Conservation (phyloP, 208 protist species). For the Wallacemonas rigidus region DNA sequence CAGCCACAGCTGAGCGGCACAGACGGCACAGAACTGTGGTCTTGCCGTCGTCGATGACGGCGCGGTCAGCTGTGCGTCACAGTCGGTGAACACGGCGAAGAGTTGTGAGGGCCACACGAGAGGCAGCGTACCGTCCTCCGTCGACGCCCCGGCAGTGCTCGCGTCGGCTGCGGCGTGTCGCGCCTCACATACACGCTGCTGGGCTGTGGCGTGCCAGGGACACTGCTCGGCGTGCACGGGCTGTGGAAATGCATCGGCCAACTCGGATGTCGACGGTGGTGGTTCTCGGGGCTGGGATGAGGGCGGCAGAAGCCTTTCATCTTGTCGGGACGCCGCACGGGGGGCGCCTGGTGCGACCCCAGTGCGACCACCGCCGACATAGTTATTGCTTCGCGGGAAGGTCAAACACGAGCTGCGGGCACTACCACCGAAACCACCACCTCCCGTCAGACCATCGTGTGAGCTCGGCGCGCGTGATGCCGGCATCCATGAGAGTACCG, state of each 20-base stretch:
- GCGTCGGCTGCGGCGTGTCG: not conserved
- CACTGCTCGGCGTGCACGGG: not conserved
- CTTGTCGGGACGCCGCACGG: not conserved
- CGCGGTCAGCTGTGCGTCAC: not conserved
- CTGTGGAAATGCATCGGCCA: not conserved
- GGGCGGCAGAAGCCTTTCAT: not conserved
- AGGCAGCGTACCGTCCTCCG: not conserved
- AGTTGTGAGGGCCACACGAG: not conserved
- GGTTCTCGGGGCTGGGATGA: not conserved
- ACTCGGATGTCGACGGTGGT: not conserved
- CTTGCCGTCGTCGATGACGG: constrained; percentile 13
- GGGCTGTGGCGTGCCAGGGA: not conserved
- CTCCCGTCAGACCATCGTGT: not conserved
- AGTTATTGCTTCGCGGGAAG: constrained; percentile 9
- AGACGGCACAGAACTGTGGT: constrained; percentile 38
- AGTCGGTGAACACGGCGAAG: not conserved
- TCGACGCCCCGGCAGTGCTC: not conserved
- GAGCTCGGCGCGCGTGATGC: not conserved
- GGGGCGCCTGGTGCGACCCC: not conserved
- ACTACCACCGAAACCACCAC: not conserved
- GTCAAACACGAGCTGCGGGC: constrained; percentile 9
- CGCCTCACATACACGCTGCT: not conserved
- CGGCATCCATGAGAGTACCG: not conserved
- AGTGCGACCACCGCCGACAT: not conserved
- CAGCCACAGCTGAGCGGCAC: constrained; percentile 48